These are phyloP conservation scores for Bryoglossum gracile DNA, from an alignment of 495 filamentous ascomycete genomes.

Conservation along the genomic window DNA sequence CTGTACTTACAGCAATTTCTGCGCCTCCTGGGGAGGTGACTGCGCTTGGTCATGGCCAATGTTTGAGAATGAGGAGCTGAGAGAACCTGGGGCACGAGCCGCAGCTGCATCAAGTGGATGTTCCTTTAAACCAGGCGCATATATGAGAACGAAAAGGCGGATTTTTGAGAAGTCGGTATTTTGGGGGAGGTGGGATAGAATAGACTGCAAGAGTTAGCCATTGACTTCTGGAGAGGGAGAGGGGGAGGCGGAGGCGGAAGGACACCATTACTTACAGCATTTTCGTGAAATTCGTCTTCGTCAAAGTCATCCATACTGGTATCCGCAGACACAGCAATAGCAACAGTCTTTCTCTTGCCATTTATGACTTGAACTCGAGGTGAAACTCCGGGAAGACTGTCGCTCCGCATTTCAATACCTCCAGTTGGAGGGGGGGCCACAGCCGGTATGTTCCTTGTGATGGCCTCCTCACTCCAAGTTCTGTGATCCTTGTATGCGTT, in stretches of 20 bases:
- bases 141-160: constrained; percentile 81
- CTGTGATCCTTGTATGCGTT: constrained; percentile 74
- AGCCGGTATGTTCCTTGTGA: constrained; percentile 25
- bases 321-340: constrained; percentile 77
- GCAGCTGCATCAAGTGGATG: constrained; percentile 41
- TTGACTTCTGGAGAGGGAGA: background rate
- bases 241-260: too few species aligned
- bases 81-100: constrained; percentile 49
- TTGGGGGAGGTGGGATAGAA: constrained; percentile 79
- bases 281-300: constrained; percentile 62
- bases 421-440: constrained; percentile 12
- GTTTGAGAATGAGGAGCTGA: constrained; percentile 83
- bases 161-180: constrained; percentile 59
- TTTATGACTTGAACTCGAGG: constrained; percentile 24
- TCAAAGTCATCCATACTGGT: constrained; percentile 49
- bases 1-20: constrained; percentile 43
- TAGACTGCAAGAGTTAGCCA: constrained; percentile 49
- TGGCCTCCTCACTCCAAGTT: constrained; percentile 77
- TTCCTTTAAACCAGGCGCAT: constrained; percentile 72
- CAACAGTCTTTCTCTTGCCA: constrained; percentile 65
- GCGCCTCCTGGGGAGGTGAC: constrained; percentile 56
- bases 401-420: constrained; percentile 22
- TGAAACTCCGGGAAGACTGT: constrained; percentile 7
- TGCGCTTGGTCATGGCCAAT: constrained; percentile 69
- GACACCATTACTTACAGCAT: constrained; percentile 82